Base-by-base conservation (phyloP, 495 filamentous ascomycete species). In the Penicillium daleae region DNA sequence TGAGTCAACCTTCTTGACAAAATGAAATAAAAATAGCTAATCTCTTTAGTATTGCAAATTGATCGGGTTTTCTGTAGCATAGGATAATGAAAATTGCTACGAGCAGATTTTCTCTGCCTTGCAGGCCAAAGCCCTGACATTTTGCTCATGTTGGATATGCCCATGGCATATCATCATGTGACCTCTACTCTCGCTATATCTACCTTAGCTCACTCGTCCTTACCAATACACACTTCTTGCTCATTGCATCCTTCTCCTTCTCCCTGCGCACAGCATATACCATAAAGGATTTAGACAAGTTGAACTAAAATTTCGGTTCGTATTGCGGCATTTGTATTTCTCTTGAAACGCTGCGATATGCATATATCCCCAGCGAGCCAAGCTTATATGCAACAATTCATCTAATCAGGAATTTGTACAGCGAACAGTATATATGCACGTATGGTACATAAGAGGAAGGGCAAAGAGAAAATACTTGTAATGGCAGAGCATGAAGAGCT, bases 31-130 rank as follows among this genome's bases (percentile, higher is more conserved):
- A 24, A 53, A 56, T 8, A 26, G 35, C 6, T 57, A 26, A 13
- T 13, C 42, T 31, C n/a, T 60, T 2, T 42, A 56, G 54, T 56
- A 56, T 22, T 56, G 54, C 35, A 56, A 56, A 42, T 4, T 56
- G 21, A 42, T 56, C 19, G 33, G 22, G 35, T 42, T 46, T 13
- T 60, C 57, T 49, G 60, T 56, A 24, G 33, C 33, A 19, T 56
- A 56, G 22, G 42, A 15, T 37, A 37, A 37, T 37, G 33, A 15
- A 37, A 15, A 37, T 37, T 37, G 33, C 33, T 37, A 37, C 33
- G 33, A 37, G 33, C 33, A 37, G 33, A 15, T 37, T 37, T 37
- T 37, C 33, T 15, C 33, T 37, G 33, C 33, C 33, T 37, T 37
- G 4, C 33, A 37, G 33, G 33, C 12, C 33, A 37, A 37, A 13